Base-by-base conservation (phyloP, 805 yeast species). In the Ogataea parapolymorpha region DNA sequence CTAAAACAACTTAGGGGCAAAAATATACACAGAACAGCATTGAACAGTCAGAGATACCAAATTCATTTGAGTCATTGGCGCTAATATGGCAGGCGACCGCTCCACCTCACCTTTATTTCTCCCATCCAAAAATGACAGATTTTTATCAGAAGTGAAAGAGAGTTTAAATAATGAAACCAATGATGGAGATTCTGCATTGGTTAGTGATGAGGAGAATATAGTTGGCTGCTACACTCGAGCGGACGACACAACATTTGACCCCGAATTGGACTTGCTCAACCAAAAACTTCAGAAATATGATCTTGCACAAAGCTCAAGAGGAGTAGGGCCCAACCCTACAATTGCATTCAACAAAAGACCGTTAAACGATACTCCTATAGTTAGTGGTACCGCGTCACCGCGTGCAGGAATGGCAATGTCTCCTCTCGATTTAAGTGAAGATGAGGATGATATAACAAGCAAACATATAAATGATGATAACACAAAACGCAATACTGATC, bases 261-360 rank as follows among this genome's bases (percentile, higher is more conserved):
- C 17, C 8, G 35, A 32, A n/a, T 16, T 37, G 13, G 15, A 32
- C 9, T 12, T 17, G 25, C 24, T 39, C 12, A 33, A 26, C 20
- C 11, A 13, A 28, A 35, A 34, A 16, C 40, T 49, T 14, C 41
- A 38, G 10, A 46, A 39, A 13, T 49, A 47, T 29, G 27, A 42
- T n/a, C 26, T 47, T 10, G 26, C 26, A 10, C 14, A 23, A 12
- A 35, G 15, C 6, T 13, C 24, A 12, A 13, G 9, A 11, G 18
- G 26, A 20, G 22, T 20, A 3, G 22, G 22, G 22, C 9, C 22
- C 13, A 15, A 30, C 34, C 32, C 28, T 13, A 22, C 9, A n/a
- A 24, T 85, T 0, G 79, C 68, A 41, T 84, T 84, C 62, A 79
- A 82, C 55, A 80, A 77, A 59, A 67, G 89, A 33, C 93, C 93